phyloP scores from a whole-genome alignment of 768 basidiomycete genomes.

The Tulasnella sp. region DNA sequence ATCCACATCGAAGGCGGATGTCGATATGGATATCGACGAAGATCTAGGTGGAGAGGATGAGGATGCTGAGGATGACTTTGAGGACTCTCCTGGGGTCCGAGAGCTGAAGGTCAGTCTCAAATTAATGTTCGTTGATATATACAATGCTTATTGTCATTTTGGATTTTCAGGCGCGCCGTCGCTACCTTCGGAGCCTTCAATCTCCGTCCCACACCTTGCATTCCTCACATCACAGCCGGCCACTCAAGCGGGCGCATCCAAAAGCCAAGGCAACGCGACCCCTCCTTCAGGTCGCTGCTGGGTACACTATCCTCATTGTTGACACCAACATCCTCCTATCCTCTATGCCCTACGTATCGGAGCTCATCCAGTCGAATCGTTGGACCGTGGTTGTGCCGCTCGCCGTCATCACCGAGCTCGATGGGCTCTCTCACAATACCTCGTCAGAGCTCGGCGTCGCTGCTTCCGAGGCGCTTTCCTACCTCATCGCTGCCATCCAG shows the following conservation, averaged over 20 bases:
- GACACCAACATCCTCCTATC: constrained; percentile 93
- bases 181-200: constrained; percentile 61
- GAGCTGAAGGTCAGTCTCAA: constrained; percentile 56
- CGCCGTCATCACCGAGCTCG: constrained; percentile 93
- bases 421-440: constrained; percentile 63
- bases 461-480: constrained; percentile 59
- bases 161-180: constrained; percentile 49
- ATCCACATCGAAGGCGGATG: constrained; percentile 49
- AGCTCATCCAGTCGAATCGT: constrained; percentile 61
- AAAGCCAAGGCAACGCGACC: constrained; percentile 28
- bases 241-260: constrained; percentile 26
- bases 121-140: constrained; percentile 11
- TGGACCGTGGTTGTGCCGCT: constrained; percentile 91
- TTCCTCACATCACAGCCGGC: constrained; percentile 19
- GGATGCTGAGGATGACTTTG: constrained; percentile 45
- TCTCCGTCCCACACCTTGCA: constrained; percentile 29
- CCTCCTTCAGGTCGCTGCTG: constrained; percentile 52
- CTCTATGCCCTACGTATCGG: constrained; percentile 58
- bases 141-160: constrained; percentile 12
- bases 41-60: constrained; percentile 41
- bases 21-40: constrained; percentile 57
- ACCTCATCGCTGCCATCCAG: constrained; percentile 65
- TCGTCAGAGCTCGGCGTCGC: constrained; percentile 57
- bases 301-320: constrained; percentile 82
- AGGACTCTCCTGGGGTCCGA: constrained; percentile 60